These are phyloP conservation scores for Klebsormidium nitens DNA, from an alignment of 139 green algal genomes.

Conservation along the genomic window DNA sequence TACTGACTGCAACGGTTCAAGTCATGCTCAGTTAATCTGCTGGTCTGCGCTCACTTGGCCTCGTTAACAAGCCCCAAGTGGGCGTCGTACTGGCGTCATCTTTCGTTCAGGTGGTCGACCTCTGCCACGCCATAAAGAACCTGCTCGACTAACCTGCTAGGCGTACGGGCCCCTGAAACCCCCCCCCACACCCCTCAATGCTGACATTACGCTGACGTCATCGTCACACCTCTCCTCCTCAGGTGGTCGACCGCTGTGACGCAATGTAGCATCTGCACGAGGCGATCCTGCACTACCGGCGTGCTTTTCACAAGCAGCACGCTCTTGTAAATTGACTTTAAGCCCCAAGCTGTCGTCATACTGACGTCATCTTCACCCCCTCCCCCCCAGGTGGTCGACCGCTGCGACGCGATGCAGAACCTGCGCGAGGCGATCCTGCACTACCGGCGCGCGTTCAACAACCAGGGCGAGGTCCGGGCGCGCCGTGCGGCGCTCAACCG, in stretches of 20 bases:
- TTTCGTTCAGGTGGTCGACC: too few relatives aligned
- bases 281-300: conserved; percentile 77
- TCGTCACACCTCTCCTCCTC: background rate
- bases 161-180: too few relatives aligned
- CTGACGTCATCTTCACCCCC: conserved; percentile 1
- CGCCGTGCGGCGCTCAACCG: conserved; percentile 63
- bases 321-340: background rate
- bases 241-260: conserved; percentile 6
- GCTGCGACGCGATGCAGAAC: conserved; percentile 55
- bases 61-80: background rate
- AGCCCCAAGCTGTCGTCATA: background rate
- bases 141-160: too few relatives aligned
- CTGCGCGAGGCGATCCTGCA: conserved; percentile 67
- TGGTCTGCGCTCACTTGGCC: too few relatives aligned
- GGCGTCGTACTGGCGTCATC: background rate
- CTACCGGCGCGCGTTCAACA: conserved; percentile 79
- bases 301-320: conserved; percentile 63
- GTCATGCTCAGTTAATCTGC: too few relatives aligned
- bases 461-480: conserved; percentile 13
- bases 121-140: too few relatives aligned
- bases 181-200: too few relatives aligned
- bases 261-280: conserved; percentile 61
- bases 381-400: conserved; percentile 1
- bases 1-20: too few relatives aligned
- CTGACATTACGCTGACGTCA: conserved; percentile 7